A percentile compares a stretch with the other conserved stretches of the same genome.
phyloP scores from a whole-genome alignment of 495 filamentous ascomycete species.

The Cetradonia linearis region DNA sequence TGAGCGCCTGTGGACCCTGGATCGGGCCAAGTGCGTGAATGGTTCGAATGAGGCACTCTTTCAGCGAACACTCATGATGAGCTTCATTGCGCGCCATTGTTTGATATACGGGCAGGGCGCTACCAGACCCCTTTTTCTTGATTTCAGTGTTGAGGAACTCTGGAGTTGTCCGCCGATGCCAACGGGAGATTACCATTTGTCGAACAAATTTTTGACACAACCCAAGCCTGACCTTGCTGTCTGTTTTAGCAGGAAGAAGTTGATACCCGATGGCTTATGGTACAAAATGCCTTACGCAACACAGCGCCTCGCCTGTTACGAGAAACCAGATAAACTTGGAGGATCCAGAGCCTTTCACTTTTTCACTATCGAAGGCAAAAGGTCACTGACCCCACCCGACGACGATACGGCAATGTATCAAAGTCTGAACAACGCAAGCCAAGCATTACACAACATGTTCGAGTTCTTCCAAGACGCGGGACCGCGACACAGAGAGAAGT shows the following conservation, averaged over 20 bases:
- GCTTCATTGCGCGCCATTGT: conserved; percentile 15
- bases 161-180: conserved; percentile 19
- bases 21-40: conserved; percentile 12
- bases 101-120: conserved; percentile 4
- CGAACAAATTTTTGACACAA: not conserved
- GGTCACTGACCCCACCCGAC: not conserved
- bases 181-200: not conserved
- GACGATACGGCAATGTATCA: conserved; percentile 5
- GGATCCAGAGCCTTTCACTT: not conserved
- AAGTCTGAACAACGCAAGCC: conserved; percentile 19
- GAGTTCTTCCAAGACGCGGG: conserved; percentile 20
- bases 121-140: not conserved
- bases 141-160: conserved; percentile 16
- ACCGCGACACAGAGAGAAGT: conserved; percentile 1
- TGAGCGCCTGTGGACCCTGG: conserved; percentile 12
- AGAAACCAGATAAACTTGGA: not conserved
- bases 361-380: not conserved
- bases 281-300: not conserved
- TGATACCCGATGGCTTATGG: not conserved
- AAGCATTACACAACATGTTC: conserved; percentile 24
- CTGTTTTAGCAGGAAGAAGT: not conserved
- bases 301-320: conserved; percentile 4
- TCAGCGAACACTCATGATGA: conserved; percentile 20
- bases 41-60: conserved; percentile 18
- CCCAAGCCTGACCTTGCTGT: conserved; percentile 10